Evolutionary conservation across 2,329 filamentous ascomycete species (phyloP).

Genomic region (Bipolaris bicolor): DNA sequence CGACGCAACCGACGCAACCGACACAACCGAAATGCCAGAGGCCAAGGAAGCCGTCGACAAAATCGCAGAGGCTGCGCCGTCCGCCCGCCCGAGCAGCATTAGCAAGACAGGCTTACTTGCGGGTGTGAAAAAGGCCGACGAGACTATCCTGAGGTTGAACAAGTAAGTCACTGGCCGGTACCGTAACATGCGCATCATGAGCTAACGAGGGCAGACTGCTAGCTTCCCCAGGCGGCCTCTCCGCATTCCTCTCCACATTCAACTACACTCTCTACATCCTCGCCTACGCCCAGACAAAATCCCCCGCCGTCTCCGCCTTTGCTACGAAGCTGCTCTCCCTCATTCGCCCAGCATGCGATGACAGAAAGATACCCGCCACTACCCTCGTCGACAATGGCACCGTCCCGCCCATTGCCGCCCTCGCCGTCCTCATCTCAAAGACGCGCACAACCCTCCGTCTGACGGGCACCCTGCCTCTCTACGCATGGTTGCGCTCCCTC

Average conservation of each 20-base stretch:
- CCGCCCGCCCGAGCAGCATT: constrained; percentile 22
- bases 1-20: constrained; percentile 20
- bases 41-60: constrained; percentile 36
- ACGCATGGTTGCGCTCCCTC: constrained; percentile 53
- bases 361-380: constrained; percentile 31
- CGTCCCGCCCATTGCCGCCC: constrained; percentile 43
- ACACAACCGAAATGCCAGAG: constrained; percentile 12
- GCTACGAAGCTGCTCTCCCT: constrained; percentile 41
- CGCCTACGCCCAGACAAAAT: constrained; percentile 51
- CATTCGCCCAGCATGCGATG: constrained; percentile 39
- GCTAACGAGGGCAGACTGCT: constrained; percentile 45
- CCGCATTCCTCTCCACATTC: constrained; percentile 54
- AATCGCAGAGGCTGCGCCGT: constrained; percentile 28
- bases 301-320: constrained; percentile 37
- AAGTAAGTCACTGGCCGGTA: constrained; percentile 40
- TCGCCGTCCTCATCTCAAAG: constrained; percentile 50
- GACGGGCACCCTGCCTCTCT: constrained; percentile 53
- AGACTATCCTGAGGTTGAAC: constrained; percentile 52
- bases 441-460: constrained; percentile 54
- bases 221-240: constrained; percentile 53
- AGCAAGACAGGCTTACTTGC: constrained; percentile 30
- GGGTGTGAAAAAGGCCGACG: constrained; percentile 46
- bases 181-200: not conserved
- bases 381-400: constrained; percentile 34
- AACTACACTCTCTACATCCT: constrained; percentile 56